Percentiles rank a stretch among this genome's conserved stretches.
Conservation (phyloP, 352 stramenopile genomes). For the Pythium oligandrum region DNA sequence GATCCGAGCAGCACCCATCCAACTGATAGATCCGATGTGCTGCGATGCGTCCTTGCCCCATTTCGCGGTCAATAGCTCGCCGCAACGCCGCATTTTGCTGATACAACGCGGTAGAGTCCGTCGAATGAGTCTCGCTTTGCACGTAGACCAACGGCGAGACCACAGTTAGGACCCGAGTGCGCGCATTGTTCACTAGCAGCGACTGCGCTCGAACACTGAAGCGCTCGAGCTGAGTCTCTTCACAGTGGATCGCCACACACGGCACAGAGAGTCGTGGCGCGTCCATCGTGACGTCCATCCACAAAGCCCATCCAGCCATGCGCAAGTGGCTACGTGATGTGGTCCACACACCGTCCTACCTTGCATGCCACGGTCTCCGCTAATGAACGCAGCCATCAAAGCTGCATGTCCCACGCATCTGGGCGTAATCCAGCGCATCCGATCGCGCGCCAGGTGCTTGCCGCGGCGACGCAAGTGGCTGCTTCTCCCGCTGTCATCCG, state of each 20-base stretch:
- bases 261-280: slow-evolving; percentile 1
- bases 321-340: no score
- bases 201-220: slow-evolving; percentile 11
- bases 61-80: slow-evolving; percentile 1
- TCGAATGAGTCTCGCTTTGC: neutral
- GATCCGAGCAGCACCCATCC: slow-evolving; percentile 32
- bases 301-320: no score
- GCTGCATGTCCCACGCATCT: no score
- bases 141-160: slow-evolving; percentile 26
- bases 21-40: slow-evolving; percentile 53
- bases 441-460: no score
- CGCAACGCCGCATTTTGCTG: slow-evolving; percentile 12
- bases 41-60: slow-evolving; percentile 30
- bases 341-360: no score
- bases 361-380: no score
- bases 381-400: no score
- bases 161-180: slow-evolving; percentile 5
- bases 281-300: no score
- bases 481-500: no score
- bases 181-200: neutral
- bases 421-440: no score
- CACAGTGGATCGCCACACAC: slow-evolving; percentile 23
- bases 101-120: neutral
- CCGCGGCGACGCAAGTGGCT: no score
- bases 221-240: slow-evolving; percentile 24